phyloP scores from a whole-genome alignment of 805 yeast species.

The Nakazawaea populi region DNA sequence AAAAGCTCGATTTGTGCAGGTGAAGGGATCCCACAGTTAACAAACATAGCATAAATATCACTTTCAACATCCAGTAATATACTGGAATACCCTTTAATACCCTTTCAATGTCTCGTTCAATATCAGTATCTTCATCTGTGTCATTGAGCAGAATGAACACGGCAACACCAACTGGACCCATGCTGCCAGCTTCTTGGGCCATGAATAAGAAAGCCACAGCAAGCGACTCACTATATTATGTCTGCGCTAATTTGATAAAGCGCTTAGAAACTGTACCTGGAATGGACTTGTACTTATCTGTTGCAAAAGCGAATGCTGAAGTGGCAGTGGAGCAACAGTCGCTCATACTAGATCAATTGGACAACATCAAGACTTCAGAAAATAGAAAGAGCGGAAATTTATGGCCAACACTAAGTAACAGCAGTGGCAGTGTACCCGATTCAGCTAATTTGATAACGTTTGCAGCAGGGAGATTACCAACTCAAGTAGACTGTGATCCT shows the following conservation, averaged over 20 bases:
- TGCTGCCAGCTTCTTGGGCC: conserved; percentile 34
- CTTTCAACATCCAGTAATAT: too few relatives aligned
- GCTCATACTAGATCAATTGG: conserved; percentile 32
- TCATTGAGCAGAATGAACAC: conserved; percentile 4
- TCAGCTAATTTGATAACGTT: conserved; percentile 47
- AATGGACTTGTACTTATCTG: conserved; percentile 58
- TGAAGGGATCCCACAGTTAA: too few relatives aligned
- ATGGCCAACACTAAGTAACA: conserved; percentile 12
- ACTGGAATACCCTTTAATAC: too few relatives aligned
- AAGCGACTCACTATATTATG: conserved; percentile 63
- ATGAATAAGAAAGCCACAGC: conserved; percentile 62
- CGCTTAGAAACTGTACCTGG: conserved; percentile 58
- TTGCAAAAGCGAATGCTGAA: conserved; percentile 64
- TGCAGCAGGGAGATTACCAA: conserved; percentile 74
- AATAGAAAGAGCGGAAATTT: conserved; percentile 6
- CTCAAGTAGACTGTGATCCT: conserved; percentile 76
- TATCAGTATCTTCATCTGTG: conserved; percentile 17
- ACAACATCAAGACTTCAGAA: conserved; percentile 7
- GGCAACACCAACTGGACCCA: conserved; percentile 36
- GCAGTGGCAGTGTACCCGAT: not conserved
- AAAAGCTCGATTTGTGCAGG: too few relatives aligned
- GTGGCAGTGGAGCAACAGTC: conserved; percentile 71
- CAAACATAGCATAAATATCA: too few relatives aligned
- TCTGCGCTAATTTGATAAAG: conserved; percentile 51
- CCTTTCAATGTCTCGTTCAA: conserved; percentile 20